These are phyloP conservation scores for Glebionis coronaria DNA, from an alignment of 129 eudicot species.

Conservation along the genomic window DNA sequence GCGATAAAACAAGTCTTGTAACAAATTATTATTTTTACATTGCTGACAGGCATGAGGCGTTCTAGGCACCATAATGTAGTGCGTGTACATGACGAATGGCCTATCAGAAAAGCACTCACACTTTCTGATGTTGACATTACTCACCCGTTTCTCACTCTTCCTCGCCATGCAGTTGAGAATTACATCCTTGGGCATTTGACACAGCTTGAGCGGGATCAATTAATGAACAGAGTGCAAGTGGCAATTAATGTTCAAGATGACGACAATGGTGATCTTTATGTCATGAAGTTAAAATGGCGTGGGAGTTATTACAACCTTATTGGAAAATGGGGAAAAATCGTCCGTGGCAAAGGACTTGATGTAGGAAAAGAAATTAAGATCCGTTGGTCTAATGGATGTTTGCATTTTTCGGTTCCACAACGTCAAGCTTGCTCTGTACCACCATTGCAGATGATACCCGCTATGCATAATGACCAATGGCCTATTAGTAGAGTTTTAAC, in stretches of 20 bases:
- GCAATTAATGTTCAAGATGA: conserved; percentile 67
- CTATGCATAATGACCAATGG: conserved; percentile 58
- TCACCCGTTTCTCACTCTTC: conserved; percentile 82
- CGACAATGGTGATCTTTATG: conserved; percentile 64
- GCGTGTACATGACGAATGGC: conserved; percentile 65
- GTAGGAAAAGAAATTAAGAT: conserved; percentile 71
- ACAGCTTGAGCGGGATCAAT: conserved; percentile 57
- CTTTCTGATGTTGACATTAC: conserved; percentile 82
- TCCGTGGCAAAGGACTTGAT: conserved; percentile 72
- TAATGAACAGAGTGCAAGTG: conserved; percentile 60
- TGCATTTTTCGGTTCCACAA: conserved; percentile 74
- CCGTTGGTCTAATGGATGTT: conserved; percentile 63
- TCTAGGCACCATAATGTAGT: conserved; percentile 45
- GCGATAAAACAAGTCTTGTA: conserved; percentile 4
- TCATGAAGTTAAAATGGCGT: conserved; percentile 85
- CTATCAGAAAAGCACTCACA: conserved; percentile 74
- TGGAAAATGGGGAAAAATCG: conserved; percentile 79
- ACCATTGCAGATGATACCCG: conserved; percentile 46
- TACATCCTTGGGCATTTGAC: conserved; percentile 61
- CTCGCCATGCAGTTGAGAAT: conserved; percentile 74
- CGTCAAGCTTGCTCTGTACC: conserved; percentile 48
- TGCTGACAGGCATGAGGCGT: conserved; percentile 61
- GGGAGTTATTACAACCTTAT: conserved; percentile 77
- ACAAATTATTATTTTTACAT: conserved; percentile 10
- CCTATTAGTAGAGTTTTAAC: conserved; percentile 79